Conservation (phyloP, 108 stramenopile genomes). For the Nitzschia sp. region DNA sequence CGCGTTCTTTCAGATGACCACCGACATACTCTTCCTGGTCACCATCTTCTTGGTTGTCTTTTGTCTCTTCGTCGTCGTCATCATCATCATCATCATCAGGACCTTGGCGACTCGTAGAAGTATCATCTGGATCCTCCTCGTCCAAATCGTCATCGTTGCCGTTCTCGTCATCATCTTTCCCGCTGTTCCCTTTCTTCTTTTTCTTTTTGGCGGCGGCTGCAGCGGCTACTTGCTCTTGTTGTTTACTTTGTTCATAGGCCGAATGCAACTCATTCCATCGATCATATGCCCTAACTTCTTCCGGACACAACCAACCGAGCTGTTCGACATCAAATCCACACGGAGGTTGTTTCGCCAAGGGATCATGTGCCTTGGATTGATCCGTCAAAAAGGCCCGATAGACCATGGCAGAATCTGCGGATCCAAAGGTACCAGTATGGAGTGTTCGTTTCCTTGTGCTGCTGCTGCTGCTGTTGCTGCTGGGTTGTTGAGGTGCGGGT, state of each 20-base stretch:
- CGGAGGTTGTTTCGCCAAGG: conserved; percentile 33
- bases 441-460: not conserved
- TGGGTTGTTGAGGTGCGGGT: not conserved
- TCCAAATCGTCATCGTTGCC: conserved; percentile 2
- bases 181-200: not conserved
- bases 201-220: not conserved
- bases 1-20: conserved; percentile 59
- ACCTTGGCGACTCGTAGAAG: too few relatives aligned
- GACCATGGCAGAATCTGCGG: conserved; percentile 47
- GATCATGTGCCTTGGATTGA: conserved; percentile 27
- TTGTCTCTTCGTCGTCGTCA: not conserved
- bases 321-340: conserved; percentile 74
- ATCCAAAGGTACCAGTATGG: not conserved
- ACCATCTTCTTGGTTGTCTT: not conserved
- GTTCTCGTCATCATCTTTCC: too few relatives aligned
- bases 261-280: conserved; percentile 83
- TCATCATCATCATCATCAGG: conserved; percentile 6
- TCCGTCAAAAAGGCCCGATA: conserved; percentile 46
- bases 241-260: conserved; percentile 34
- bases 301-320: conserved; percentile 65
- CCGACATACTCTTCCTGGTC: conserved; percentile 26
- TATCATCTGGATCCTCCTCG: conserved; percentile 24
- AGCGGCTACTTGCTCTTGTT: conserved; percentile 17
- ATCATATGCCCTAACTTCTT: conserved; percentile 78
- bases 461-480: not conserved